A percentile compares a stretch with the other conserved stretches of the same genome.
These are phyloP conservation scores for Epichloe amarillans DNA, from an alignment of 2,329 filamentous ascomycete species.

Conservation along the genomic window DNA sequence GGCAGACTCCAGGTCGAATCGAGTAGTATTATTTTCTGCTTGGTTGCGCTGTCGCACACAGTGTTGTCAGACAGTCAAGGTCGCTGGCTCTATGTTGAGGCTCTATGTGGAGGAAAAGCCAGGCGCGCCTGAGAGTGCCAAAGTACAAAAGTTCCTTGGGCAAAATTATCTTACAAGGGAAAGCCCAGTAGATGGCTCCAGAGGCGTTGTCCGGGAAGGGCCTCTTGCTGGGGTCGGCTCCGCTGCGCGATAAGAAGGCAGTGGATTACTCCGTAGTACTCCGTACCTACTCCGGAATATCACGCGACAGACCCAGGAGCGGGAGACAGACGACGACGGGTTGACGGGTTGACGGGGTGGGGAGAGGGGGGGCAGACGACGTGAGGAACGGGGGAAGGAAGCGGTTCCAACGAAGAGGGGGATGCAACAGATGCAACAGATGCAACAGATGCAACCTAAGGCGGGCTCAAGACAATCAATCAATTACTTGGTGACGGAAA, in stretches of 20 bases:
- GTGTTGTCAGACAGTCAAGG: background rate
- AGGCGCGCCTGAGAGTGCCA: conserved; percentile 13
- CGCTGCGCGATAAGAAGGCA: conserved; percentile 7
- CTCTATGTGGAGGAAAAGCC: conserved; percentile 19
- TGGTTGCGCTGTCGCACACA: conserved; percentile 1
- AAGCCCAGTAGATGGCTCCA: conserved; percentile 19
- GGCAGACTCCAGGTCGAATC: conserved; percentile 7
- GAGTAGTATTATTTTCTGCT: background rate
- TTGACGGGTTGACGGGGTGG: background rate
- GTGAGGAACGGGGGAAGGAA: background rate
- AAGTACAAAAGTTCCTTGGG: conserved; percentile 28
- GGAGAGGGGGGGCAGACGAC: background rate
- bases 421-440: background rate
- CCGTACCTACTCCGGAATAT: no score
- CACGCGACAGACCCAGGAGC: background rate
- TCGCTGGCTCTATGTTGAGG: conserved; percentile 12
- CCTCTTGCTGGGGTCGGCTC: conserved; percentile 9
- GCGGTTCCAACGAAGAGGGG: conserved; percentile 3
- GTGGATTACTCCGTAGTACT: background rate
- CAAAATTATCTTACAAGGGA: conserved; percentile 23
- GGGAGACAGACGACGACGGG: background rate
- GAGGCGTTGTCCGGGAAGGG: conserved; percentile 12
- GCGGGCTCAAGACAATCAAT: conserved; percentile 3
- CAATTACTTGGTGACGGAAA: background rate
- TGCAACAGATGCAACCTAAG: conserved; percentile 2